Conservation (phyloP, 345 rosid species). For the Brassica napus region DNA sequence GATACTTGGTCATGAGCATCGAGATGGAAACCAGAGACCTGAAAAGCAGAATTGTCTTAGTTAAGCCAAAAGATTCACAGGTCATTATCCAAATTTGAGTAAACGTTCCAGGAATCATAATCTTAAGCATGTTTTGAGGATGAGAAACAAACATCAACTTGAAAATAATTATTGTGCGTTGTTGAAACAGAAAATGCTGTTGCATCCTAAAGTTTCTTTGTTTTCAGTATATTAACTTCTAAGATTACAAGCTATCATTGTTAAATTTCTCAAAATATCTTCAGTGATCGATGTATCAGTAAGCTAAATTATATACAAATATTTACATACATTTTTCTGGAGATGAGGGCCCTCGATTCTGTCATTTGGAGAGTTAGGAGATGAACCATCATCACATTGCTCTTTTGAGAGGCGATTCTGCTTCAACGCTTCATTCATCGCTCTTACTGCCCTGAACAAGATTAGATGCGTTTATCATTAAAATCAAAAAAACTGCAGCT, state of each 20-base stretch:
- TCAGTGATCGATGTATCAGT: neutral
- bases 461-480: slow-evolving; percentile 12
- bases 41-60: slow-evolving; percentile 25
- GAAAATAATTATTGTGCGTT: neutral
- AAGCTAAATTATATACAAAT: slow-evolving; percentile 8
- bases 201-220: slow-evolving; percentile 1
- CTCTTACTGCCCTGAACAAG: slow-evolving; percentile 89
- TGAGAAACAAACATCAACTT: slow-evolving; percentile 4
- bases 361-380: slow-evolving; percentile 51
- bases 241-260: neutral
- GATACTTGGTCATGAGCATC: slow-evolving; percentile 60
- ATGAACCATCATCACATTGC: slow-evolving; percentile 53
- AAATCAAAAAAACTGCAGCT: slow-evolving; percentile 17
- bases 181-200: neutral
- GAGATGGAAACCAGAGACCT: slow-evolving; percentile 67
- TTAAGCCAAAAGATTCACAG: slow-evolving; percentile 22
- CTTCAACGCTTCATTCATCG: slow-evolving; percentile 94
- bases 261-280: slow-evolving; percentile 1
- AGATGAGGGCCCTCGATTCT: slow-evolving; percentile 45
- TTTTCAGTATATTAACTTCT: slow-evolving; percentile 7
- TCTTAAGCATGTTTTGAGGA: slow-evolving; percentile 3
- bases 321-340: slow-evolving; percentile 63
- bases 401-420: slow-evolving; percentile 78
- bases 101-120: slow-evolving; percentile 10
- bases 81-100: slow-evolving; percentile 12